Base-by-base conservation (phyloP, 1,284 basidiomycete species). In the Cryptococcus amylolentus region DNA sequence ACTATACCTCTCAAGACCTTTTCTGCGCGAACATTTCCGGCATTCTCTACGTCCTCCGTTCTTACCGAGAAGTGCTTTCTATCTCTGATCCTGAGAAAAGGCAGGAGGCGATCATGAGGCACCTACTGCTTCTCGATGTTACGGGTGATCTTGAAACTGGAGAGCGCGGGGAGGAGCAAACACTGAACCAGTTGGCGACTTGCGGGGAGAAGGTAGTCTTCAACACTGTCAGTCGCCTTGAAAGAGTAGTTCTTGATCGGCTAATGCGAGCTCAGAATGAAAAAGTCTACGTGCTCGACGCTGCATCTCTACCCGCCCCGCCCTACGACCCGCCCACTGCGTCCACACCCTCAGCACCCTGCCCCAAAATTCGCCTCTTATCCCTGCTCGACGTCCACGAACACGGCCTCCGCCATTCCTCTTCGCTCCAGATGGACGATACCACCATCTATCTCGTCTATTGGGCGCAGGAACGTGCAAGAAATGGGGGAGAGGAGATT, bases 251-350 rank as follows among this genome's bases (percentile, higher is more conserved):
- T 16, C 18, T n/a, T 52, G 44, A 12, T 54, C 31, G 12, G 13
- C 37, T 5, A 6, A 5, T 45, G 59, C 54, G 52, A 50, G 7
- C 58, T 53, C 51, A 68, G 57, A 9, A 38, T 4, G n/a, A 40
- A 10, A 42, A 63, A 47, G 42, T 67, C n/a, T 52, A 63, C 31
- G 18, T 69, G 2, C 40, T 71, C 7, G 60, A 71, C 20, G 62
- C 66, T 9, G 52, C 50, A 7, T 48, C 58, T 2, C 48, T 71
- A 3, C 68, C 69, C 7, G 35, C 28, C 1, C 41, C 60, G 8
- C 62, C 62, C 12, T 44, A 31, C 55, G 87, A 89, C 55, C 74
- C 80, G 20, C 66, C 61, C 63, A 83, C 26, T 12, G 38, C 57
- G 2, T 18, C 8, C 6, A 8, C 35, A 4, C 18, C 37, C 16